Conservation (phyloP, 1,139 yeast genomes). For the Geotrichum cucujoidarum region DNA sequence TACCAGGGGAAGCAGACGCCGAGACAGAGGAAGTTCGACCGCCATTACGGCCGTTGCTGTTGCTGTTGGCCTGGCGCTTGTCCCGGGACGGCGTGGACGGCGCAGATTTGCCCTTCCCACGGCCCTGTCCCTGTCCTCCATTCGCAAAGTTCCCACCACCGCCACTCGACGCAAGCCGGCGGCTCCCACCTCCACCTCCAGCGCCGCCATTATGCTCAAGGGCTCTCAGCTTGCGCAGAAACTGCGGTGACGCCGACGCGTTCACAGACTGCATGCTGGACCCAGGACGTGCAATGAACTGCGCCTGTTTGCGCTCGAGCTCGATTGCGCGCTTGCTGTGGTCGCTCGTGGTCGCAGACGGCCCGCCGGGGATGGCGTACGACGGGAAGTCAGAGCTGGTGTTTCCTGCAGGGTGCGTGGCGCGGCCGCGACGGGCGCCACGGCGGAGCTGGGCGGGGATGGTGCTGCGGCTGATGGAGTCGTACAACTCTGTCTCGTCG, state of each 20-base stretch:
- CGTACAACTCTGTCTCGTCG: background rate
- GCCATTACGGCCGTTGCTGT: background rate
- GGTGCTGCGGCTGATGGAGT: background rate
- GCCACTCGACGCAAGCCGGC: too few relatives aligned
- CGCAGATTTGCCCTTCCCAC: background rate
- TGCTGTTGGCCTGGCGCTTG: background rate
- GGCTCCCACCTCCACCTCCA: background rate
- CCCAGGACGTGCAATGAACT: constrained; percentile 15
- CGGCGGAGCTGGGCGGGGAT: background rate
- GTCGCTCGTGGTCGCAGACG: background rate
- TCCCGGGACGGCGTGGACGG: too few relatives aligned
- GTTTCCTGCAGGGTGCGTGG: background rate
- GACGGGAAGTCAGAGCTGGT: background rate
- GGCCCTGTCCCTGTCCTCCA: background rate
- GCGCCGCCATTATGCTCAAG: constrained; percentile 3
- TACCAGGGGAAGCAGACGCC: background rate
- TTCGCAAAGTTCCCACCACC: background rate
- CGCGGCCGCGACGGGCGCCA: too few relatives aligned
- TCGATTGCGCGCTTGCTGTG: constrained; percentile 4
- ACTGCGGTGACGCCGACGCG: constrained; percentile 18
- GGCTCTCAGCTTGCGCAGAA: constrained; percentile 15
- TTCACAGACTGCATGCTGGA: constrained; percentile 14
- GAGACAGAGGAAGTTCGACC: background rate
- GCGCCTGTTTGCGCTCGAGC: constrained; percentile 13
- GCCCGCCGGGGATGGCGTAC: background rate